These are phyloP conservation scores for Penicillium macrosclerotiorum DNA, from an alignment of 495 filamentous ascomycete genomes.

Conservation along the genomic window DNA sequence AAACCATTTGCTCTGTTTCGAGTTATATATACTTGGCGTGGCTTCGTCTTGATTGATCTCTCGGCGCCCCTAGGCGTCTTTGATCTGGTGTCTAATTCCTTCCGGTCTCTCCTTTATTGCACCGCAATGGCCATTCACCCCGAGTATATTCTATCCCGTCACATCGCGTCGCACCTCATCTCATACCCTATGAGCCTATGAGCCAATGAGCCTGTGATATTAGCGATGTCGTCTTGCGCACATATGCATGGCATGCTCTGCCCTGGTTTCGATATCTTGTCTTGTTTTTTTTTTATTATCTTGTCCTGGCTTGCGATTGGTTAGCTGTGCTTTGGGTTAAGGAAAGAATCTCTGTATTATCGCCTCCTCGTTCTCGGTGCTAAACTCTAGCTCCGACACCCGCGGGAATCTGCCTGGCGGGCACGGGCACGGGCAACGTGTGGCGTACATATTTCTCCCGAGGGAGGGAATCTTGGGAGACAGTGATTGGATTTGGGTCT, in stretches of 20 bases:
- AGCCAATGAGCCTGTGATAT: too few species aligned
- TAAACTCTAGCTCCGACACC: conserved; percentile 1
- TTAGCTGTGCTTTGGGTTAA: conserved; percentile 4
- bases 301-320: neutral
- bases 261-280: neutral
- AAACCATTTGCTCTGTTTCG: conserved; percentile 10
- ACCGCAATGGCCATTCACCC: neutral
- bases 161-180: too few species aligned
- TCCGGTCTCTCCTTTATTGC: conserved; percentile 2
- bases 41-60: conserved; percentile 6
- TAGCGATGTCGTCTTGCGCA: neutral
- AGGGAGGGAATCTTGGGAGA: conserved; percentile 2
- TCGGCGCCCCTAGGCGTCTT: conserved; percentile 3
- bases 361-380: conserved; percentile 7
- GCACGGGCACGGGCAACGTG: conserved; percentile 18
- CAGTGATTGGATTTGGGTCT: conserved; percentile 8
- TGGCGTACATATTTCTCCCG: conserved; percentile 5
- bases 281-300: conserved; percentile 9
- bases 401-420: conserved; percentile 20
- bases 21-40: neutral
- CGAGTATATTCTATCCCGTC: neutral
- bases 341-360: conserved; percentile 11
- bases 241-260: conserved; percentile 6
- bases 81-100: conserved; percentile 7
- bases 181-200: too few species aligned